Percentiles rank a stretch among this genome's conserved stretches.
Conservation (phyloP, 768 basidiomycete species). For the Amanita fuliginea region DNA sequence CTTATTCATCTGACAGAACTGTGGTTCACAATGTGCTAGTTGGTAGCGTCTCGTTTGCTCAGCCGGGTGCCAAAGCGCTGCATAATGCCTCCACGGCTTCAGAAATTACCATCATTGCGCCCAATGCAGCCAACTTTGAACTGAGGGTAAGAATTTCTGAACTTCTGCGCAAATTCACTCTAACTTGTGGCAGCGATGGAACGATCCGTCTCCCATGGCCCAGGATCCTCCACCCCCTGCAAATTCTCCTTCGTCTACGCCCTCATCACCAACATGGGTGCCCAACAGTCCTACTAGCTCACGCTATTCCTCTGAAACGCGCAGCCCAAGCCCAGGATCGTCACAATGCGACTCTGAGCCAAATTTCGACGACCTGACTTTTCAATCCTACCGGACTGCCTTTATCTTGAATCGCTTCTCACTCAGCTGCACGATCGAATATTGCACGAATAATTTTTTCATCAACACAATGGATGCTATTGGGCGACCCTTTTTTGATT, state of each 20-base stretch:
- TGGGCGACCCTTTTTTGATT: conserved; percentile 66
- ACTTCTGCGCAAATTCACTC: background rate
- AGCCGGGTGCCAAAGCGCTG: conserved; percentile 62
- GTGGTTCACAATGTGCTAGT: conserved; percentile 66
- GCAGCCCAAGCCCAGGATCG: conserved; percentile 12
- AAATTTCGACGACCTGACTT: conserved; percentile 52
- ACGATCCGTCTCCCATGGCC: conserved; percentile 56
- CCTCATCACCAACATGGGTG: conserved; percentile 17
- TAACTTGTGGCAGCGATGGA: conserved; percentile 41
- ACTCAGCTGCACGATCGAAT: conserved; percentile 49
- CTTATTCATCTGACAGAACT: conserved; percentile 29
- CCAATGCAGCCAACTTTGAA: conserved; percentile 40
- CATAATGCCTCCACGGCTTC: conserved; percentile 78
- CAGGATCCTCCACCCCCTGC: conserved; percentile 30
- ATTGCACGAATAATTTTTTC: conserved; percentile 66
- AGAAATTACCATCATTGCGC: conserved; percentile 67
- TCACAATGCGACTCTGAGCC: conserved; percentile 18
- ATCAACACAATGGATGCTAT: conserved; percentile 47
- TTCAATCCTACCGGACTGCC: conserved; percentile 66
- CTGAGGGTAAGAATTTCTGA: conserved; percentile 30
- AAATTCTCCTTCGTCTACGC: conserved; percentile 19
- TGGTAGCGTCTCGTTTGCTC: conserved; percentile 71
- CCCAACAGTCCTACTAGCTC: conserved; percentile 9
- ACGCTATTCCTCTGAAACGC: conserved; percentile 10
- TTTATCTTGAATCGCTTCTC: conserved; percentile 76